Conservation (phyloP, 176 grass and related monocot species). For the Oryza officinalis region DNA sequence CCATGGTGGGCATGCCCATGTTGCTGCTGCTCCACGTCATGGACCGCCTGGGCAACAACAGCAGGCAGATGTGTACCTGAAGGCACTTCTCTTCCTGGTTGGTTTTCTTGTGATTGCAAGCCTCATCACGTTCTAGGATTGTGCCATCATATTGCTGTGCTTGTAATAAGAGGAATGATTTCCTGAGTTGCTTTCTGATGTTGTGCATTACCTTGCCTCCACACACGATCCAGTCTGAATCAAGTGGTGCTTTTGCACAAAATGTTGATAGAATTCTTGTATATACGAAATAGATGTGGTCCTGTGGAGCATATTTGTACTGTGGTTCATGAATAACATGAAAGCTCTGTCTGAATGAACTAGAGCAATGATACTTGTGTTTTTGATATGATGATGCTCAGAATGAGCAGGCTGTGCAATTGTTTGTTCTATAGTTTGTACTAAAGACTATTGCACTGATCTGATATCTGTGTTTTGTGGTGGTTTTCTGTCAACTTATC, state of each 20-base stretch:
- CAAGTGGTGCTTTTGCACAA: not conserved
- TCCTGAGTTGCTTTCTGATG: not conserved
- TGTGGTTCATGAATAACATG: slow-evolving; percentile 30
- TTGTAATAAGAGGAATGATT: slow-evolving; percentile 29
- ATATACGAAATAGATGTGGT: slow-evolving; percentile 39
- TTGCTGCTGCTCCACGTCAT: slow-evolving; percentile 56
- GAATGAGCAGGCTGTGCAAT: not conserved
- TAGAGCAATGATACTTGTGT: not conserved
- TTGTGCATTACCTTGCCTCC: slow-evolving; percentile 8
- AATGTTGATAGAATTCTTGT: slow-evolving; percentile 43
- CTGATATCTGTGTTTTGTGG: not conserved
- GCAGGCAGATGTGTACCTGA: slow-evolving; percentile 83
- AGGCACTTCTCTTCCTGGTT: slow-evolving; percentile 75
- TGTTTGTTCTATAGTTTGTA: not conserved
- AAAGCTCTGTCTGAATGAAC: slow-evolving; percentile 19
- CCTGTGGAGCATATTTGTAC: slow-evolving; percentile 8
- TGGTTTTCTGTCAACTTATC: not conserved
- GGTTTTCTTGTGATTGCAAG: slow-evolving; percentile 80
- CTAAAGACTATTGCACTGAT: not conserved
- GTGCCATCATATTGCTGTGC: not conserved
- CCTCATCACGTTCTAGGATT: slow-evolving; percentile 79
- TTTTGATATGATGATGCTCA: not conserved
- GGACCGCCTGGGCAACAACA: slow-evolving; percentile 53
- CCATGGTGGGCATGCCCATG: slow-evolving; percentile 54
- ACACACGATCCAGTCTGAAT: slow-evolving; percentile 13